phyloP scores from a whole-genome alignment of 106 monocot genomes.

The Hemerocallis citrina region DNA sequence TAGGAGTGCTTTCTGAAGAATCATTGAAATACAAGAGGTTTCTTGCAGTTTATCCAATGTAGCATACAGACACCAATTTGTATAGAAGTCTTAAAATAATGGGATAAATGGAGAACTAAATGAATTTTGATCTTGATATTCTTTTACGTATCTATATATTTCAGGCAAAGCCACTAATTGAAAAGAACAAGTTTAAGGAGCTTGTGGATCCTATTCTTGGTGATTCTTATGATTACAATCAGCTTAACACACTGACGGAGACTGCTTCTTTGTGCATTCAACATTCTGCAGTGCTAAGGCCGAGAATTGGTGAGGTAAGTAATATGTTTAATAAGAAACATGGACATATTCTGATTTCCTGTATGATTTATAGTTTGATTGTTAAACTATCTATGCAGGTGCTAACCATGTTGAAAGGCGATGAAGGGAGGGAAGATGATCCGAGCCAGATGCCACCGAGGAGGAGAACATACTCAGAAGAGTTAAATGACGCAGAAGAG shows the following conservation, averaged over 20 bases:
- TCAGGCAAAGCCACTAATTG: slow-evolving; percentile 67
- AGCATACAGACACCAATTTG: too few relatives aligned
- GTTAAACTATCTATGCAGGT: background rate
- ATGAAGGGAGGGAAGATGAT: background rate
- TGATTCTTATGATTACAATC: slow-evolving; percentile 25
- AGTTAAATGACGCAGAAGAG: slow-evolving; percentile 46
- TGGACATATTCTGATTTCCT: background rate
- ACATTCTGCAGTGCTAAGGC: slow-evolving; percentile 42
- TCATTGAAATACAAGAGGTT: too few relatives aligned
- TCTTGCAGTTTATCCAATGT: too few relatives aligned
- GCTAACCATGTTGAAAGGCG: slow-evolving; percentile 29
- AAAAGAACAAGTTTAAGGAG: slow-evolving; percentile 24
- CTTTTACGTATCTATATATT: too few relatives aligned
- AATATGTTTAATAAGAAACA: background rate
- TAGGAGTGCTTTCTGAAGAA: too few relatives aligned
- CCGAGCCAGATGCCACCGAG: background rate
- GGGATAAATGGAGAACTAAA: too few relatives aligned
- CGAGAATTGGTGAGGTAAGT: slow-evolving; percentile 56
- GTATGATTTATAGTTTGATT: too few relatives aligned
- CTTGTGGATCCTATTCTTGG: slow-evolving; percentile 51
- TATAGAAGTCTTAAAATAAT: too few relatives aligned
- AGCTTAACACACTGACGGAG: slow-evolving; percentile 20
- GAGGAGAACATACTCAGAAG: slow-evolving; percentile 44
- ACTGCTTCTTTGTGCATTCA: slow-evolving; percentile 49
- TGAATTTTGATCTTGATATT: too few relatives aligned